Percentiles rank a stretch among this genome's conserved stretches.
Conservation (phyloP, 2,329 filamentous ascomycete species). For the Lasiodiplodia hormozganensis region DNA sequence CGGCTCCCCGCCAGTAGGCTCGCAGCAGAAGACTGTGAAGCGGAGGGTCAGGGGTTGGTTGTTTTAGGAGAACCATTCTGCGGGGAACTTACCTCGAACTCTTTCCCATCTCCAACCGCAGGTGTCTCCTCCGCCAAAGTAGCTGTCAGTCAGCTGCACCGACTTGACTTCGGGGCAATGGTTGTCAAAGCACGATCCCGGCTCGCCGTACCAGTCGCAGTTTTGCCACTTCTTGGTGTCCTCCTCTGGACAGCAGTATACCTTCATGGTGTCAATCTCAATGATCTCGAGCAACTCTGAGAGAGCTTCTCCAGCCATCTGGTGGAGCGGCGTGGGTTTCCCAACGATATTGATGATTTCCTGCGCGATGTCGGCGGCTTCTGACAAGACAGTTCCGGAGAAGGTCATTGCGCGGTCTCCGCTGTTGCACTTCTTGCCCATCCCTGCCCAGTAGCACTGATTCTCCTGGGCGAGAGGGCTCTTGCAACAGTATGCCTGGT, state of each 20-base stretch:
- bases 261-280: constrained; percentile 29
- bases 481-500: constrained; percentile 12
- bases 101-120: constrained; percentile 32
- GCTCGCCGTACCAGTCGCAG: constrained; percentile 48
- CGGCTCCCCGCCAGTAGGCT: constrained; percentile 36
- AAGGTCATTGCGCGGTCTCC: constrained; percentile 38
- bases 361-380: background rate
- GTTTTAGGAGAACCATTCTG: background rate
- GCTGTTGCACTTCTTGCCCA: constrained; percentile 39
- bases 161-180: constrained; percentile 39
- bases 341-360: background rate
- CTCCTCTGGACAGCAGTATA: constrained; percentile 40
- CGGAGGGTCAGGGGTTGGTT: background rate
- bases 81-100: constrained; percentile 28
- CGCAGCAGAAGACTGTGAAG: constrained; percentile 42
- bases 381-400: constrained; percentile 19
- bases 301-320: constrained; percentile 31
- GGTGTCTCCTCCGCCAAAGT: constrained; percentile 38
- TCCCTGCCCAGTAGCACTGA: constrained; percentile 35
- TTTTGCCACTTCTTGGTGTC: constrained; percentile 41
- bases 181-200: constrained; percentile 44
- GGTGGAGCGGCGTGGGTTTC: constrained; percentile 5
- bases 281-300: constrained; percentile 32
- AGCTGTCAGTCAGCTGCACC: constrained; percentile 39
- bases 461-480: constrained; percentile 35